phyloP scores from a whole-genome alignment of 768 basidiomycete species.

The Strobilomyces dryophilus region DNA sequence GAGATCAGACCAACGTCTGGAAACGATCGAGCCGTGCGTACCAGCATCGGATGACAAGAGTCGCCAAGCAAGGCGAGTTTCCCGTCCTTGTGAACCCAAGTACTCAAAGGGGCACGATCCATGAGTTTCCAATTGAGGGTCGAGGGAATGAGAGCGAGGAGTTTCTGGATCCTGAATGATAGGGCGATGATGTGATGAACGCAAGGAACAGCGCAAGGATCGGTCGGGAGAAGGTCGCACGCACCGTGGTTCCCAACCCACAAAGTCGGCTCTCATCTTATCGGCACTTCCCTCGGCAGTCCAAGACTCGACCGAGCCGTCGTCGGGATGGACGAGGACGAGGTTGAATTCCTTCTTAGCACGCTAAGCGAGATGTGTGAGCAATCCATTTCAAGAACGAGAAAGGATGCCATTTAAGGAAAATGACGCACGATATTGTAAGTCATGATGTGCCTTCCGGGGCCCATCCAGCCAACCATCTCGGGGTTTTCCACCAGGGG shows the following conservation, averaged over 20 bases:
- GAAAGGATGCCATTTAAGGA: not conserved
- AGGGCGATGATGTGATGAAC: constrained; percentile 5
- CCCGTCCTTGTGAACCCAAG: constrained; percentile 45
- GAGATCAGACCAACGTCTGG: not conserved
- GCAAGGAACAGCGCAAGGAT: not conserved
- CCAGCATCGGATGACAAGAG: constrained; percentile 54
- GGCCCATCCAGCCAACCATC: constrained; percentile 60
- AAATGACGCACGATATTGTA: constrained; percentile 38
- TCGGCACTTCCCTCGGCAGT: constrained; percentile 38
- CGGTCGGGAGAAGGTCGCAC: constrained; percentile 4
- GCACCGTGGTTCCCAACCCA: constrained; percentile 47
- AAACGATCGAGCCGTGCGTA: constrained; percentile 5
- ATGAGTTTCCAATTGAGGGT: constrained; percentile 46
- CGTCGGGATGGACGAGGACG: constrained; percentile 41
- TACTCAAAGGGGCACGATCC: constrained; percentile 44
- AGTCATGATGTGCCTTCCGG: constrained; percentile 42
- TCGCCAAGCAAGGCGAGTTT: constrained; percentile 49
- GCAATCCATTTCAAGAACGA: not conserved
- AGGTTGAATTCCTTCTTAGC: constrained; percentile 42
- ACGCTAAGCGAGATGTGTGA: constrained; percentile 15
- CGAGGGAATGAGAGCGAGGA: constrained; percentile 42
- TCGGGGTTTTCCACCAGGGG: constrained; percentile 47
- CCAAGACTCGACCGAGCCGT: constrained; percentile 42
- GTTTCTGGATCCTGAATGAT: constrained; percentile 38
- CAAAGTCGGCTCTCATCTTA: constrained; percentile 46